Conservation (phyloP, 805 yeast genomes). For the Yueomyces sp. region DNA sequence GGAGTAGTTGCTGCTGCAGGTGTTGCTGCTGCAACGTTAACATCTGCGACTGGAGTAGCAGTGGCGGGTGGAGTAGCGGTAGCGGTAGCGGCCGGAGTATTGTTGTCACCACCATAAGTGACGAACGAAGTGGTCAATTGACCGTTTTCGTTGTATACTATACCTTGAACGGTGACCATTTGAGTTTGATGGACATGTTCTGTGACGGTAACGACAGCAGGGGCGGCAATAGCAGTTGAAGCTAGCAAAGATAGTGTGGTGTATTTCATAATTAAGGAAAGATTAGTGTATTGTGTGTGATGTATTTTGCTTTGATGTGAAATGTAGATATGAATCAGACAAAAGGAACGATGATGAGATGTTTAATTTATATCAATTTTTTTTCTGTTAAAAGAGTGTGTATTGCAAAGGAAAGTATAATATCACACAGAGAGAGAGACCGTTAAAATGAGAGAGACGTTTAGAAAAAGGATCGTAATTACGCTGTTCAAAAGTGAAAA, state of each 20-base stretch:
- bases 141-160: conserved; percentile 15
- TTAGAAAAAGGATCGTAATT: no score
- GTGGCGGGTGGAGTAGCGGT: conserved; percentile 1
- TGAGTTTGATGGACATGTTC: conserved; percentile 16
- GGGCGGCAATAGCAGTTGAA: conserved; percentile 11
- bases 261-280: conserved; percentile 8
- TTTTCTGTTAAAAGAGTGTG: no score
- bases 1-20: conserved; percentile 4
- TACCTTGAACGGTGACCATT: conserved; percentile 18
- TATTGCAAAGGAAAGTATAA: no score
- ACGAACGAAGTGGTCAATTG: conserved; percentile 12
- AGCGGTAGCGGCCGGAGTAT: conserved; percentile 4
- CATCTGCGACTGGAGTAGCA: conserved; percentile 7
- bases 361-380: neutral
- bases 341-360: neutral
- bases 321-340: neutral
- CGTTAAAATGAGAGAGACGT: no score
- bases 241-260: conserved; percentile 5
- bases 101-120: conserved; percentile 6
- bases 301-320: neutral
- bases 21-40: conserved; percentile 3
- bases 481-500: no score
- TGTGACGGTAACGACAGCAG: conserved; percentile 20
- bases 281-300: conserved; percentile 1
- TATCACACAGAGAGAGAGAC: no score